Base-by-base conservation (phyloP, 169 alveolate genomes). In the Miamiensis avidus region DNA sequence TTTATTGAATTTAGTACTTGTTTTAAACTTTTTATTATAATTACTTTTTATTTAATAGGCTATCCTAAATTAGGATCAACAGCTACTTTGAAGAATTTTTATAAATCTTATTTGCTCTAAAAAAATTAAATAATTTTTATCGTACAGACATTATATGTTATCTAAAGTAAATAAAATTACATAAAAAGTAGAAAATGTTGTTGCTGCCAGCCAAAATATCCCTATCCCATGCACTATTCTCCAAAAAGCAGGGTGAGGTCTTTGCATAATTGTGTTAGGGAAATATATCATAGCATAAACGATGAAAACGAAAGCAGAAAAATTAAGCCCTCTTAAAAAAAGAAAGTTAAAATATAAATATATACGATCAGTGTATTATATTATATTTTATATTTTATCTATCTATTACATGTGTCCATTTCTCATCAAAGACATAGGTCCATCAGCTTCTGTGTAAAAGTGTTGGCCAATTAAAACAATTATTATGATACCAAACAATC, bases 191-290 rank as follows among this genome's bases (percentile, higher is more conserved):
- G 74, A 33, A 73, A 84, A 90, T 26, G 83, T 88, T 29, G 86
- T 73, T 31, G 65, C 65, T 16, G 76, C 76, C 31, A 83, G 30
- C 73, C 85, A 90, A 34, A 86, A 82, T 33, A 93, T 49, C 25
- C 93, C 88, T 77, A 89, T 74, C 29, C 89, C 88, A 76, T 88
- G 82, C 28, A 91, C 75, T 85, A 88, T 76, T 65, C 97, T 86
- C 97, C 97, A 94, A 65, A 92, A 81, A 65, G 89, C 87, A 26
- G 97, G 96, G 74, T 94, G 97, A 25, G 97, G 97, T 74, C 97
- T 86, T 75, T 79, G 29, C 16, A 86, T 81, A 16, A 76, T 29
- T 0, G 90, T 79, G 31, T 86, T 86, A 30, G 90, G 90, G 30
- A 86, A 75, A 65, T 81, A 86, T 31, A 75, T 74, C 31, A 74